Conservation (phyloP, 768 basidiomycete genomes). For the Neoboletus brunneissimus region DNA sequence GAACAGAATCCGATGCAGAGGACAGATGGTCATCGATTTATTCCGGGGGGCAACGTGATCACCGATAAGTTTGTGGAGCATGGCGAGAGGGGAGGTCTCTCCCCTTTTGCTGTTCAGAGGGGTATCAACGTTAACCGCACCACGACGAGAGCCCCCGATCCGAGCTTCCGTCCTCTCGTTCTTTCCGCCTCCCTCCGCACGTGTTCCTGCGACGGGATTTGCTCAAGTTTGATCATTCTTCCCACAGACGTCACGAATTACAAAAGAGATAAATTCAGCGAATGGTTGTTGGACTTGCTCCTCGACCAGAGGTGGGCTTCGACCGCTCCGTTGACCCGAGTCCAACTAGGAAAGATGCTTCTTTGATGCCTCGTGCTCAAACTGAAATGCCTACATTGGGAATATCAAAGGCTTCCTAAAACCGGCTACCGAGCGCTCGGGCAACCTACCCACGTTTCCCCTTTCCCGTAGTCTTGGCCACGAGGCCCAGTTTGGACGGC, state of each 20-base stretch:
- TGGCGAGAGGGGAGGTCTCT: conserved; percentile 7
- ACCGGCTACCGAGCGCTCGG: not conserved
- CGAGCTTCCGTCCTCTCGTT: too few relatives aligned
- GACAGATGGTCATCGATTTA: not conserved
- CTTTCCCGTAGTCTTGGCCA: not conserved
- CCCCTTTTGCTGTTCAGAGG: not conserved
- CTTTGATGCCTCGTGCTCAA: conserved; percentile 56
- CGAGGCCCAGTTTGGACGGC: conserved; percentile 1
- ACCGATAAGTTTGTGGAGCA: not conserved
- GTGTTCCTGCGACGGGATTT: not conserved
- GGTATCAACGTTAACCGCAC: not conserved
- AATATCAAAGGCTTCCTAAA: conserved; percentile 5
- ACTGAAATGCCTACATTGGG: conserved; percentile 40
- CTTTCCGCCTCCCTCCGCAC: too few relatives aligned
- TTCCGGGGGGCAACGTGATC: conserved; percentile 1
- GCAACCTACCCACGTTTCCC: not conserved
- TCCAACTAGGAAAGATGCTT: conserved; percentile 48
- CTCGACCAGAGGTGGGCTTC: conserved; percentile 44
- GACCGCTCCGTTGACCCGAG: conserved; percentile 44
- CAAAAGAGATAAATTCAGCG: conserved; percentile 61
- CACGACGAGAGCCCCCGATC: not conserved
- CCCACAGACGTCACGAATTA: not conserved
- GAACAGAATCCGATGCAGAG: not conserved
- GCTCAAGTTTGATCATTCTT: too few relatives aligned
- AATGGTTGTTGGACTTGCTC: conserved; percentile 43